Evolutionary conservation across 495 filamentous ascomycete species (phyloP).

Genomic region (Rusavskia elegans): DNA sequence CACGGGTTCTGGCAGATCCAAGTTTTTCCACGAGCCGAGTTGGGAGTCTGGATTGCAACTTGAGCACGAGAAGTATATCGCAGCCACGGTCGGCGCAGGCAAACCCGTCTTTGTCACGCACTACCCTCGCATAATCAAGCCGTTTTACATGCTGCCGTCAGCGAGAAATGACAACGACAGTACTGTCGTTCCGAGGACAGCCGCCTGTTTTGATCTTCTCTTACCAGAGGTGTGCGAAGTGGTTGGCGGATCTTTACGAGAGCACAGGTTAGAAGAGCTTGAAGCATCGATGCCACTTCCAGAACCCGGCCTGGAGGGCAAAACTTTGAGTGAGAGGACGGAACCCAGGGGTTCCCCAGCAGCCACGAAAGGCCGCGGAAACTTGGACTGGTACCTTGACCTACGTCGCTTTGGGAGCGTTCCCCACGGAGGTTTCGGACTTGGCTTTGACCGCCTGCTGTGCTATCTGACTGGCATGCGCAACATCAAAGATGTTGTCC

Average conservation of each 20-base stretch:
- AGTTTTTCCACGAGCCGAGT: conserved; percentile 48
- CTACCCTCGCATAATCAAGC: conserved; percentile 73
- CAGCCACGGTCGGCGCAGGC: conserved; percentile 48
- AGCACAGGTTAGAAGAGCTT: conserved; percentile 61
- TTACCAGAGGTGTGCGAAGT: conserved; percentile 82
- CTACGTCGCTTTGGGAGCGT: conserved; percentile 83
- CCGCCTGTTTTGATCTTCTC: conserved; percentile 90
- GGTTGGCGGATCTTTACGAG: conserved; percentile 83
- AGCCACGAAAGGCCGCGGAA: conserved; percentile 16
- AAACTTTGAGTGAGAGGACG: too few relatives aligned
- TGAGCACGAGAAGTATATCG: conserved; percentile 87
- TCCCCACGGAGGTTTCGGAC: conserved; percentile 90
- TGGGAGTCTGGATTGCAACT: conserved; percentile 70
- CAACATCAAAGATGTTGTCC: conserved; percentile 73
- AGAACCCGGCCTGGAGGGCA: too few relatives aligned
- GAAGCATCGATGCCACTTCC: conserved; percentile 46
- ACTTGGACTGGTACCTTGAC: conserved; percentile 86
- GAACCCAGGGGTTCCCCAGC: background rate
- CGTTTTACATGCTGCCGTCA: conserved; percentile 86
- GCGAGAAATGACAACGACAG: background rate
- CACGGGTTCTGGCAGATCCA: conserved; percentile 25
- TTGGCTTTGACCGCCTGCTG: conserved; percentile 84
- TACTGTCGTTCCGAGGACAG: conserved; percentile 33
- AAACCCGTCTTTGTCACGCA: conserved; percentile 82
- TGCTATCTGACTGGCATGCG: conserved; percentile 70